phyloP scores from a whole-genome alignment of 257 asterid species.

The Solanum habrochaites region DNA sequence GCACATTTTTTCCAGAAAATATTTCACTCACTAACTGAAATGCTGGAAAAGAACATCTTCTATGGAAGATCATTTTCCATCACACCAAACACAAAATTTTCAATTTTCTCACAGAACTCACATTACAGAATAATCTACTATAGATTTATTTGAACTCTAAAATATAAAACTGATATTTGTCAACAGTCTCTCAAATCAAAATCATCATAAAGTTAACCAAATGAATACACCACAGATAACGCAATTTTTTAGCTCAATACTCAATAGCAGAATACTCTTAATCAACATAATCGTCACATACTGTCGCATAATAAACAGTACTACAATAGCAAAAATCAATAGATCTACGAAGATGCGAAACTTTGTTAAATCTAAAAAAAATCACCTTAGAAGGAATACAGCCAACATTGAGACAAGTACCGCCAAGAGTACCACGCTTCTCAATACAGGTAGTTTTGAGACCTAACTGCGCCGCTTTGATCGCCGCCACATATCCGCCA shows the following conservation, averaged over 20 bases:
- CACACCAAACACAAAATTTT: neutral
- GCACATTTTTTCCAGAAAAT: neutral
- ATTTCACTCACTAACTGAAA: neutral
- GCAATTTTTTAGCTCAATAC: neutral
- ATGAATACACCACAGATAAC: neutral
- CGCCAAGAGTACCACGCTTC: constrained; percentile 95
- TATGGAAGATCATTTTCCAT: neutral
- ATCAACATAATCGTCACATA: neutral
- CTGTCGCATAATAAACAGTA: neutral
- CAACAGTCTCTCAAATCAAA: neutral
- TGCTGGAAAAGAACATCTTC: neutral
- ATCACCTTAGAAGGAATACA: constrained; percentile 94
- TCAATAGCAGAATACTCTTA: neutral
- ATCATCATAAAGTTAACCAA: neutral
- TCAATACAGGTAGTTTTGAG: constrained; percentile 94
- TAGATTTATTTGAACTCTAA: neutral
- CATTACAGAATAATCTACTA: neutral
- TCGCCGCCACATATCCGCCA: constrained; percentile 95
- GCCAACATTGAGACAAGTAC: constrained; percentile 96
- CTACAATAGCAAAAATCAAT: neutral
- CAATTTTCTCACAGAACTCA: neutral
- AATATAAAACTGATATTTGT: neutral
- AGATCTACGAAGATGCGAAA: neutral
- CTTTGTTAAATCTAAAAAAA: neutral
- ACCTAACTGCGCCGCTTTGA: constrained; percentile 95